Percentiles rank a stretch among this genome's conserved stretches.
These are phyloP conservation scores for Talaromyces wortmannii DNA, from an alignment of 495 filamentous ascomycete species.

Conservation along the genomic window DNA sequence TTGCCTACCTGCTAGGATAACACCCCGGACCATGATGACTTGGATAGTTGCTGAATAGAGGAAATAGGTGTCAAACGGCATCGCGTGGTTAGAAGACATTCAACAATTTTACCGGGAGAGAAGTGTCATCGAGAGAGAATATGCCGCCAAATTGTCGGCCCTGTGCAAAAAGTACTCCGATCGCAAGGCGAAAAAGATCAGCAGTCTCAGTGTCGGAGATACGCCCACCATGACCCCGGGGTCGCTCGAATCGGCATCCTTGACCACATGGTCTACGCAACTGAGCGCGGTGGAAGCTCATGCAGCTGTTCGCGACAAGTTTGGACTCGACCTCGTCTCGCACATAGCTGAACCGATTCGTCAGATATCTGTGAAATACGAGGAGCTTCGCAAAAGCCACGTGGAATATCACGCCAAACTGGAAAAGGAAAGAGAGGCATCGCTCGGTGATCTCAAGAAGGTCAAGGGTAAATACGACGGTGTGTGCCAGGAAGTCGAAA, in stretches of 20 bases:
- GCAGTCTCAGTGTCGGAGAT: constrained; percentile 87
- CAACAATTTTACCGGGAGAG: constrained; percentile 96
- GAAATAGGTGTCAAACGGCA: constrained; percentile 66
- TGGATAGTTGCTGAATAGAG: constrained; percentile 20
- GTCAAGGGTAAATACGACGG: constrained; percentile 89
- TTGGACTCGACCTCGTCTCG: constrained; percentile 62
- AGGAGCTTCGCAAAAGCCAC: constrained; percentile 90
- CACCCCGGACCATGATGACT: constrained; percentile 8
- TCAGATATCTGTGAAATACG: constrained; percentile 62
- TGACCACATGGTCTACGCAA: constrained; percentile 96
- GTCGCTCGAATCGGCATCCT: constrained; percentile 88
- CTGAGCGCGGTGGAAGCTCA: constrained; percentile 81
- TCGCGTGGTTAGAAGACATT: constrained; percentile 92
- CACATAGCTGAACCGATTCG: constrained; percentile 84
- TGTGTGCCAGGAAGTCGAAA: constrained; percentile 91
- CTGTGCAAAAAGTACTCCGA: constrained; percentile 95
- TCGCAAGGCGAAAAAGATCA: constrained; percentile 87
- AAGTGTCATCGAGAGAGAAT: constrained; percentile 91
- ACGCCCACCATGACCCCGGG: constrained; percentile 89
- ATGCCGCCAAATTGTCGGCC: constrained; percentile 75
- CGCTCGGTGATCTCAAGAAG: constrained; percentile 83
- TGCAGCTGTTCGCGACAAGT: constrained; percentile 83
- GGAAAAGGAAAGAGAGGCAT: constrained; percentile 77
- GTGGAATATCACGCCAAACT: constrained; percentile 81
- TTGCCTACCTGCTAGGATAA: constrained; percentile 3